Percentiles rank a stretch among this genome's conserved stretches.
Conservation (phyloP, 805 yeast genomes). For the Yarrowia bubula region DNA sequence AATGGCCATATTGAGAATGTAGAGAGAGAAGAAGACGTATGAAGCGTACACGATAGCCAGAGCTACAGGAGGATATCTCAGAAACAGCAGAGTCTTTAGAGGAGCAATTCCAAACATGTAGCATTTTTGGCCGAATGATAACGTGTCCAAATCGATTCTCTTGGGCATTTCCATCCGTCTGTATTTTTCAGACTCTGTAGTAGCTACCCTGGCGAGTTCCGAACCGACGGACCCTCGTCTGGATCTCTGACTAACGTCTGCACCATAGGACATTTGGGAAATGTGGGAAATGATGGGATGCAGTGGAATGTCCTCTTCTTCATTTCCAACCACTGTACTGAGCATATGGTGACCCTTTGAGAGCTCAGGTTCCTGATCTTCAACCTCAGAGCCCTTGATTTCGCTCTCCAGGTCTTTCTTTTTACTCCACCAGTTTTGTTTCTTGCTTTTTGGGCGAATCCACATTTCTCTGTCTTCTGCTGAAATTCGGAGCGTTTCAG, state of each 20-base stretch:
- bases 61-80: constrained; percentile 71
- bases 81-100: constrained; percentile 55
- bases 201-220: background rate
- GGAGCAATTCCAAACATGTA: constrained; percentile 50
- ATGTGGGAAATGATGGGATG: constrained; percentile 24
- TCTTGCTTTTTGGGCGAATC: background rate
- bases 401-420: constrained; percentile 17
- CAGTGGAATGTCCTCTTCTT: background rate
- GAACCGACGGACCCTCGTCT: background rate
- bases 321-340: constrained; percentile 9
- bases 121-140: constrained; percentile 23
- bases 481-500: constrained; percentile 68
- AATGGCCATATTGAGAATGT: constrained; percentile 72
- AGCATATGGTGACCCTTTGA: background rate
- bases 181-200: constrained; percentile 23
- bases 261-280: constrained; percentile 25
- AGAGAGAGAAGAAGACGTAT: constrained; percentile 66
- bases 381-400: background rate
- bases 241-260: constrained; percentile 13
- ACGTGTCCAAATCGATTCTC: background rate
- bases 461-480: constrained; percentile 23
- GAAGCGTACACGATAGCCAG: constrained; percentile 65
- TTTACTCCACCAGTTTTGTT: constrained; percentile 13
- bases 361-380: constrained; percentile 11
- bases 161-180: constrained; percentile 21